These are phyloP conservation scores for Pterocarpus santalinus DNA, from an alignment of 306 rosid genomes.

Conservation along the genomic window DNA sequence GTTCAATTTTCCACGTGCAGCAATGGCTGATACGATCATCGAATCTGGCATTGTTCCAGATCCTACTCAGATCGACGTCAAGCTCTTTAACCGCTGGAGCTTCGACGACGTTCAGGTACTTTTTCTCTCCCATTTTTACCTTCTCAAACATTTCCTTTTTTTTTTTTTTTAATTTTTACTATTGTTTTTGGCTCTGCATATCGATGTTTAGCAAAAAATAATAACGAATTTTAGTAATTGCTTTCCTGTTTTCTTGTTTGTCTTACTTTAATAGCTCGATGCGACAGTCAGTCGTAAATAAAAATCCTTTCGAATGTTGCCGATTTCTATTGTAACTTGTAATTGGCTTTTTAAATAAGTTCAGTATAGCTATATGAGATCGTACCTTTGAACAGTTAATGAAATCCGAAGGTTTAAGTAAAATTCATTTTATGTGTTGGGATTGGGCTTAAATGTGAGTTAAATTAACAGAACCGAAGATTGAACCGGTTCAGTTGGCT, in stretches of 20 bases:
- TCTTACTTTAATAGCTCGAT: neutral
- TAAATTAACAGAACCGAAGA: neutral
- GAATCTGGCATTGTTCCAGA: slow-evolving; percentile 44
- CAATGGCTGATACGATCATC: slow-evolving; percentile 44
- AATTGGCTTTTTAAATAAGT: neutral
- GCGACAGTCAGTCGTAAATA: neutral
- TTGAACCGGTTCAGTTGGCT: neutral
- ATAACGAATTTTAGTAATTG: neutral
- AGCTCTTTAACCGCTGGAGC: slow-evolving; percentile 79
- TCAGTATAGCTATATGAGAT: neutral
- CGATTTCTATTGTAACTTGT: neutral
- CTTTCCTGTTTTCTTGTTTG: no score
- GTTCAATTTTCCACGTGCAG: neutral
- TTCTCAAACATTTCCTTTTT: no score
- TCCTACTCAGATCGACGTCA: slow-evolving; percentile 59
- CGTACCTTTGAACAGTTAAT: neutral
- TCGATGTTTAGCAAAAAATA: neutral
- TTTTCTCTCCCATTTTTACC: neutral
- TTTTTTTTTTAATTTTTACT: no score
- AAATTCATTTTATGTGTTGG: neutral
- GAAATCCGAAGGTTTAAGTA: neutral
- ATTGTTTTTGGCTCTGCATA: neutral
- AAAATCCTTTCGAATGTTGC: neutral
- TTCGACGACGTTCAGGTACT: slow-evolving; percentile 70
- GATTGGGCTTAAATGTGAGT: neutral